Conservation (phyloP, 805 yeast genomes). For the Wickerhamiella domercqiae region DNA sequence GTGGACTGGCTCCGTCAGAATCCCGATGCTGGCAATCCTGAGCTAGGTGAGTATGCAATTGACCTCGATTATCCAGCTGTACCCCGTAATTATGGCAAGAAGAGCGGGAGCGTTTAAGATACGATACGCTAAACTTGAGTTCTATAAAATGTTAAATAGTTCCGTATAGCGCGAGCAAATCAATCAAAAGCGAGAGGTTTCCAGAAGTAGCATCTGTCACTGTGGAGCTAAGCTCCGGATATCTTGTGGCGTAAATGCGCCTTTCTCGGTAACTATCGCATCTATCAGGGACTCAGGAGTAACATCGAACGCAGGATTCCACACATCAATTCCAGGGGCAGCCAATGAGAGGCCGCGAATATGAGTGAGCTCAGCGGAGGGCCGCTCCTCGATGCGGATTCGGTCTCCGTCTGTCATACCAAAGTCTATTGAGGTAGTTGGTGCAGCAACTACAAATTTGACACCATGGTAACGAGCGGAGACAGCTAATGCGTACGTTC, state of each 20-base stretch:
- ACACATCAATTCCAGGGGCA: constrained; percentile 68
- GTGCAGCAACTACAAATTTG: constrained; percentile 88
- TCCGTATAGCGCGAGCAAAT: no score
- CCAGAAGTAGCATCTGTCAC: no score
- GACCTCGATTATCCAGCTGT: background rate
- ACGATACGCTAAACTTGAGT: no score
- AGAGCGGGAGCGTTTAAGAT: no score
- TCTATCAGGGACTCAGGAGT: constrained; percentile 75
- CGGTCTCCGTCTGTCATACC: constrained; percentile 50
- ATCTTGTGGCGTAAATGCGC: constrained; percentile 21
- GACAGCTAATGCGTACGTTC: constrained; percentile 77
- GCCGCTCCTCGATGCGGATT: constrained; percentile 79
- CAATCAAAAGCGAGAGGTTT: no score
- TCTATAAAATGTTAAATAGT: no score
- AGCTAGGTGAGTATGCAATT: background rate
- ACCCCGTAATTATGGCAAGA: background rate
- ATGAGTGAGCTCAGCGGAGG: constrained; percentile 59
- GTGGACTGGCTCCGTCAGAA: constrained; percentile 13
- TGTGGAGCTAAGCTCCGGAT: background rate
- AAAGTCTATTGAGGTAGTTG: constrained; percentile 76
- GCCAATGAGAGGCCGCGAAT: constrained; percentile 65
- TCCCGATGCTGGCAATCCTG: background rate
- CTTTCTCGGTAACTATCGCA: constrained; percentile 76
- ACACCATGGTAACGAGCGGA: constrained; percentile 54
- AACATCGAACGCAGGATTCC: constrained; percentile 96